Percentiles rank a stretch among this genome's conserved stretches.
These are phyloP conservation scores for Debaryomyces maramus DNA, from an alignment of 805 yeast species.

Conservation along the genomic window DNA sequence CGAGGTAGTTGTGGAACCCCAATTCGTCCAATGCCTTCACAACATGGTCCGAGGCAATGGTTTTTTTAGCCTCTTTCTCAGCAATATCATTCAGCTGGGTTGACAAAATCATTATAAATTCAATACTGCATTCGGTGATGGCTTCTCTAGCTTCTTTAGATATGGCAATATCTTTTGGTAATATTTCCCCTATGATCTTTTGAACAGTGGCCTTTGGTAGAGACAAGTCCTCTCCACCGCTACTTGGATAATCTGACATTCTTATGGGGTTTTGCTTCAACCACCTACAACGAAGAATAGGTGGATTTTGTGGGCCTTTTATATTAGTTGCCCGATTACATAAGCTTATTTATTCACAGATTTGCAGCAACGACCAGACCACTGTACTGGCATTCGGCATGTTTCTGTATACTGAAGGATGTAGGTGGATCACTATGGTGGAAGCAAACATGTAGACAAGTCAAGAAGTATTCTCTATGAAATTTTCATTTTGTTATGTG, in stretches of 20 bases:
- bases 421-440: no score
- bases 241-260: slow-evolving; percentile 43
- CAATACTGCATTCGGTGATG: slow-evolving; percentile 92
- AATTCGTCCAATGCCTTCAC: slow-evolving; percentile 82
- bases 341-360: slow-evolving; percentile 1
- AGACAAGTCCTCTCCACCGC: slow-evolving; percentile 40
- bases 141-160: slow-evolving; percentile 94
- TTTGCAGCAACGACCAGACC: slow-evolving; percentile 1
- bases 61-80: slow-evolving; percentile 92
- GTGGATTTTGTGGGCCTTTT: slow-evolving; percentile 4
- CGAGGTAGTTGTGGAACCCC: slow-evolving; percentile 84
- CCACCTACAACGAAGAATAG: no score
- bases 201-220: slow-evolving; percentile 85
- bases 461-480: no score
- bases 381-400: no score
- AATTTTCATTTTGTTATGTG: no score
- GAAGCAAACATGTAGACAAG: no score
- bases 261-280: not conserved
- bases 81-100: slow-evolving; percentile 95
- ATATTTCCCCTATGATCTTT: slow-evolving; percentile 85
- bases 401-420: no score
- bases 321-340: slow-evolving; percentile 1
- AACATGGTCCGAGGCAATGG: slow-evolving; percentile 96
- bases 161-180: slow-evolving; percentile 84
- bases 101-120: slow-evolving; percentile 90